Evolutionary conservation across 495 filamentous ascomycete species (phyloP).

Genomic region (Evernia prunastri): DNA sequence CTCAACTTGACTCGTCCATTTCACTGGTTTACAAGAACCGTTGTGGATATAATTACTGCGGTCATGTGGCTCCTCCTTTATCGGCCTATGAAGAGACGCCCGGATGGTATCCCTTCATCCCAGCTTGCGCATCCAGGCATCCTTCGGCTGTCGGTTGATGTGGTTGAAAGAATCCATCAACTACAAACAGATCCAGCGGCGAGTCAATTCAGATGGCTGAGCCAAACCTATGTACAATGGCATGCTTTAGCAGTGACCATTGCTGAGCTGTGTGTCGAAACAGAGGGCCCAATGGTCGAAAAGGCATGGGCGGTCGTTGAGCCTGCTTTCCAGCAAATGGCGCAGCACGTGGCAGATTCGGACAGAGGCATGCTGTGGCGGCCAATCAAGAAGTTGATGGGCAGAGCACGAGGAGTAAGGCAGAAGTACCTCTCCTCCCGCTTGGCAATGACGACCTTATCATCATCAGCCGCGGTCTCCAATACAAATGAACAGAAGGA

Average conservation of each 20-base stretch:
- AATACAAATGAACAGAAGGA: background rate
- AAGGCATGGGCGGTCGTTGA: slow-evolving; percentile 74
- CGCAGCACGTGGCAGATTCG: slow-evolving; percentile 43
- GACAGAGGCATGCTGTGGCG: slow-evolving; percentile 65
- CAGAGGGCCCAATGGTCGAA: slow-evolving; percentile 61
- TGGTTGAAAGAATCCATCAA: slow-evolving; percentile 11
- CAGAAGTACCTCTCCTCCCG: slow-evolving; percentile 14
- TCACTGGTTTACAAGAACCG: slow-evolving; percentile 6
- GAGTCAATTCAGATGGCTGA: slow-evolving; percentile 35
- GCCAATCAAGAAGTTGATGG: slow-evolving; percentile 64
- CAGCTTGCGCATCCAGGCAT: slow-evolving; percentile 6
- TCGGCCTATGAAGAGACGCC: slow-evolving; percentile 10
- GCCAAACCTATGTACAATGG: slow-evolving; percentile 40
- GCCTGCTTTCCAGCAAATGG: slow-evolving; percentile 47
- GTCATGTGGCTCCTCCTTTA: slow-evolving; percentile 6
- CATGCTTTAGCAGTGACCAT: slow-evolving; percentile 45
- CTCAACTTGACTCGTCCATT: background rate
- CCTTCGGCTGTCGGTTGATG: slow-evolving; percentile 11
- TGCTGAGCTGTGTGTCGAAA: slow-evolving; percentile 67
- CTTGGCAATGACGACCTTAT: background rate
- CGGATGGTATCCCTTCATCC: background rate
- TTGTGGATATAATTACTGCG: slow-evolving; percentile 10
- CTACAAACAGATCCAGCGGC: slow-evolving; percentile 12
- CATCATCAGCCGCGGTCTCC: background rate
- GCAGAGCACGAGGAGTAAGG: slow-evolving; percentile 28